Percentiles rank a stretch among this genome's conserved stretches.
Evolutionary conservation across 768 basidiomycete genomes (phyloP).

Genomic region (Mrakia blollopis): DNA sequence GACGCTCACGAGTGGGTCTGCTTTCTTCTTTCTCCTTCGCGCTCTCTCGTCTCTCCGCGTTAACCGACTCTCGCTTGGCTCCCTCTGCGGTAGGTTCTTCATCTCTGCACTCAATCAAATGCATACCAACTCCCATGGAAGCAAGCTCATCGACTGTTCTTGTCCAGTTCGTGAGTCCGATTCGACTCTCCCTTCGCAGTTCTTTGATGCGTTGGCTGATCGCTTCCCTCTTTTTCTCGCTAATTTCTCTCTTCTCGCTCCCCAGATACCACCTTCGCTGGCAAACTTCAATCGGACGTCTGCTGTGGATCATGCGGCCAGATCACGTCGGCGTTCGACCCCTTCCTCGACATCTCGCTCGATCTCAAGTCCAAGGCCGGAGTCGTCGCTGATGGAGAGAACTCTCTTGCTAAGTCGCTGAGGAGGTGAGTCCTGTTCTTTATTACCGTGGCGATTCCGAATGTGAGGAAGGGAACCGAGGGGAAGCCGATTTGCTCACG

Average conservation of each 20-base stretch:
- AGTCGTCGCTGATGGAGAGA: conserved; percentile 47
- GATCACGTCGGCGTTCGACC: conserved; percentile 72
- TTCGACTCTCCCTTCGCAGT: background rate
- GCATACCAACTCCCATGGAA: conserved; percentile 72
- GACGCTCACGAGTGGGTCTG: conserved; percentile 81
- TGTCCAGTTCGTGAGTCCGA: conserved; percentile 63
- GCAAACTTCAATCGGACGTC: conserved; percentile 80
- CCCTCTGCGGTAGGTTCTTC: conserved; percentile 40
- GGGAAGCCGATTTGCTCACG: conserved; percentile 11
- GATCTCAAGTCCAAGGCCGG: conserved; percentile 56
- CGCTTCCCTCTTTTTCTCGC: background rate
- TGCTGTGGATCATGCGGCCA: conserved; percentile 79
- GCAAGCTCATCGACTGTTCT: conserved; percentile 46
- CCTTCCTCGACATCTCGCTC: conserved; percentile 84
- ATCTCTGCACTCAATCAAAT: conserved; percentile 69
- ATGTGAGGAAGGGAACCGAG: background rate
- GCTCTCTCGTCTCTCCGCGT: background rate
- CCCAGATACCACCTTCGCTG: conserved; percentile 72
- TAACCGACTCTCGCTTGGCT: conserved; percentile 36
- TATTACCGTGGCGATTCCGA: background rate
- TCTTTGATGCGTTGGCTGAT: background rate
- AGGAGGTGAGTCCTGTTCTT: conserved; percentile 52
- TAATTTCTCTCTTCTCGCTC: background rate
- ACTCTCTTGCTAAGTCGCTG: conserved; percentile 70
- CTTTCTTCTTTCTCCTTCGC: background rate